Conservation (phyloP, 1,284 basidiomycete species). For the Melampsora occidentalis region DNA sequence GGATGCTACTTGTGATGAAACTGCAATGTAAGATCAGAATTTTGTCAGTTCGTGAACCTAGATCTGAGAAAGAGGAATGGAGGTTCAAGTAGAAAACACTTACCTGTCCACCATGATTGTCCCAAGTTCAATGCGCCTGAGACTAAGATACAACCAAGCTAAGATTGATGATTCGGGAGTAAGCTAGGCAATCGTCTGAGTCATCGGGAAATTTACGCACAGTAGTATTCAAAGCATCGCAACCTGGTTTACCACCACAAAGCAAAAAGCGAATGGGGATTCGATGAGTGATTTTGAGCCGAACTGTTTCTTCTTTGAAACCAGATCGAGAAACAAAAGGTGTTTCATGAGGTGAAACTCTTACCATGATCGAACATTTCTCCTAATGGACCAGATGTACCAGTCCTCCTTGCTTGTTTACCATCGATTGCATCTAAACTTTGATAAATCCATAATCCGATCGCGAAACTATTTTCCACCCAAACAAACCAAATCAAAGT, state of each 20-base stretch:
- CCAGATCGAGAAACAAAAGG: too few relatives aligned
- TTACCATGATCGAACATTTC: slow-evolving; percentile 95
- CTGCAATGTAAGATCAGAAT: slow-evolving; percentile 47
- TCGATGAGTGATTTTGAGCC: not conserved
- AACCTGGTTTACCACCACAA: slow-evolving; percentile 59
- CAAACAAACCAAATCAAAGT: not conserved
- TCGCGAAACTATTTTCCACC: slow-evolving; percentile 66
- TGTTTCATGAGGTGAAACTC: slow-evolving; percentile 10
- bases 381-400: slow-evolving; percentile 92
- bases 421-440: slow-evolving; percentile 81
- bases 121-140: slow-evolving; percentile 85
- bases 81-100: not conserved
- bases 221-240: slow-evolving; percentile 90
- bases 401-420: slow-evolving; percentile 89
- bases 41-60: not conserved
- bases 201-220: slow-evolving; percentile 58
- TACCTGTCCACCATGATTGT: slow-evolving; percentile 86
- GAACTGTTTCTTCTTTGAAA: too few relatives aligned
- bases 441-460: slow-evolving; percentile 89
- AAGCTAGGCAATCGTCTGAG: too few relatives aligned
- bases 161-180: slow-evolving; percentile 42
- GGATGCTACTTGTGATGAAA: slow-evolving; percentile 78
- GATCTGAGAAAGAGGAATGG: not conserved
- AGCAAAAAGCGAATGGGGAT: not conserved
- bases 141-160: slow-evolving; percentile 79